Percentiles rank a stretch among this genome's conserved stretches.
phyloP scores from a whole-genome alignment of 345 rosid species.

The Geranium rotundifolium region DNA sequence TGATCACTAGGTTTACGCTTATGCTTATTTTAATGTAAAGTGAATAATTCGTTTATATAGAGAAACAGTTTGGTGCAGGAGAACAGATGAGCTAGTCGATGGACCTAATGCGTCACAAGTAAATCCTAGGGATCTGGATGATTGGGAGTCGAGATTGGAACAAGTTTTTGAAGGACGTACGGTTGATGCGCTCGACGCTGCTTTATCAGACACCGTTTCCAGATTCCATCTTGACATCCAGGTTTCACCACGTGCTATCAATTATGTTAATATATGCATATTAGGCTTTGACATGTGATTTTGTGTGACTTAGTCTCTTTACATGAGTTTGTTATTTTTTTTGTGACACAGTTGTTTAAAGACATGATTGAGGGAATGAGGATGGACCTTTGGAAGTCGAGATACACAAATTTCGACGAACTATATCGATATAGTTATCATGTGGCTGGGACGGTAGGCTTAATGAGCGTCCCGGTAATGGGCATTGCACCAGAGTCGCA shows the following conservation, averaged over 20 bases:
- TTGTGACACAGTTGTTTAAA: constrained; percentile 30
- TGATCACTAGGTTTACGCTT: background rate
- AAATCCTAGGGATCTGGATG: constrained; percentile 29
- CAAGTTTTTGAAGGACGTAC: constrained; percentile 46
- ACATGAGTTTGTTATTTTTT: no score
- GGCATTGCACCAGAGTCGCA: constrained; percentile 12
- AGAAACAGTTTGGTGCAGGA: constrained; percentile 47
- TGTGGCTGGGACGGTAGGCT: constrained; percentile 48
- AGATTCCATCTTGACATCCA: constrained; percentile 41
- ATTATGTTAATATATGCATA: background rate
- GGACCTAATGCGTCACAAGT: constrained; percentile 36
- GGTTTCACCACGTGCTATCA: constrained; percentile 9
- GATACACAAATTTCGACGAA: constrained; percentile 38
- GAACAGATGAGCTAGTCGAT: constrained; percentile 53
- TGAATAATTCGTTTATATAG: no score
- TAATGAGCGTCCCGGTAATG: constrained; percentile 16
- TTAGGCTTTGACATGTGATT: background rate
- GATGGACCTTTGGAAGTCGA: constrained; percentile 30
- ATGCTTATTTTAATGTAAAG: no score
- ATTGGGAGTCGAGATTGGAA: constrained; percentile 47
- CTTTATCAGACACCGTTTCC: constrained; percentile 37
- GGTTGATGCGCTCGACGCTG: constrained; percentile 48
- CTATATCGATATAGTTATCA: constrained; percentile 44
- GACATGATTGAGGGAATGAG: constrained; percentile 26
- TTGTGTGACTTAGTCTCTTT: background rate